A percentile compares a stretch with the other conserved stretches of the same genome.
Evolutionary conservation across 345 rosid species (phyloP).

Genomic region (Aegle marmelos): DNA sequence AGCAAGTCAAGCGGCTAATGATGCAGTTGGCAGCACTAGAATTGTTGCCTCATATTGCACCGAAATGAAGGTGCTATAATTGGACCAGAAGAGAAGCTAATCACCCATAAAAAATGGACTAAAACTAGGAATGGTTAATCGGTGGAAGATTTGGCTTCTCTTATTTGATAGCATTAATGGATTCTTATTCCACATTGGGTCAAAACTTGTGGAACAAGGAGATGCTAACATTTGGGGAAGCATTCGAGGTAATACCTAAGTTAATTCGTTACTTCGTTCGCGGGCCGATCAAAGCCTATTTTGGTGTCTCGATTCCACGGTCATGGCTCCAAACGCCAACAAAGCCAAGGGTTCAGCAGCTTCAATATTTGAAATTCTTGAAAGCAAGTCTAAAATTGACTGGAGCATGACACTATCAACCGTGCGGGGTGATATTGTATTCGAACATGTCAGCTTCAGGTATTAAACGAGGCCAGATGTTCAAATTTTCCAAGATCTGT

Average conservation of each 20-base stretch:
- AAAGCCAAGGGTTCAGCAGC: conserved; percentile 81
- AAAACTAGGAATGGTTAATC: conserved; percentile 44
- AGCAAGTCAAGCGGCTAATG: conserved; percentile 68
- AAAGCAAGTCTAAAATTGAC: conserved; percentile 65
- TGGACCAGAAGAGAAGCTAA: conserved; percentile 47
- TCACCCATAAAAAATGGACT: conserved; percentile 46
- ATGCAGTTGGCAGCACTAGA: conserved; percentile 62
- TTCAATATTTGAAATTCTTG: conserved; percentile 71
- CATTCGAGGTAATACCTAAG: conserved; percentile 51
- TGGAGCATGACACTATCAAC: conserved; percentile 48
- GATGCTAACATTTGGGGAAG: conserved; percentile 60
- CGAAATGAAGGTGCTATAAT: conserved; percentile 50
- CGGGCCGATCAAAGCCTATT: no score
- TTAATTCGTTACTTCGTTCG: background rate
- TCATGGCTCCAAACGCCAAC: conserved; percentile 59
- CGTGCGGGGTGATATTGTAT: conserved; percentile 54
- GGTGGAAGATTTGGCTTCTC: conserved; percentile 55
- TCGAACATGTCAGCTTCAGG: conserved; percentile 67
- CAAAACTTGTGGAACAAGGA: conserved; percentile 44
- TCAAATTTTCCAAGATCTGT: conserved; percentile 60
- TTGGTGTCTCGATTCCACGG: conserved; percentile 69
- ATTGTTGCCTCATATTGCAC: conserved; percentile 63
- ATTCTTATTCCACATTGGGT: conserved; percentile 49
- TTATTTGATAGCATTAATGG: conserved; percentile 42
- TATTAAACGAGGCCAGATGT: conserved; percentile 68